Conservation (phyloP, 305 asterid genomes). For the Salvia sclarea region DNA sequence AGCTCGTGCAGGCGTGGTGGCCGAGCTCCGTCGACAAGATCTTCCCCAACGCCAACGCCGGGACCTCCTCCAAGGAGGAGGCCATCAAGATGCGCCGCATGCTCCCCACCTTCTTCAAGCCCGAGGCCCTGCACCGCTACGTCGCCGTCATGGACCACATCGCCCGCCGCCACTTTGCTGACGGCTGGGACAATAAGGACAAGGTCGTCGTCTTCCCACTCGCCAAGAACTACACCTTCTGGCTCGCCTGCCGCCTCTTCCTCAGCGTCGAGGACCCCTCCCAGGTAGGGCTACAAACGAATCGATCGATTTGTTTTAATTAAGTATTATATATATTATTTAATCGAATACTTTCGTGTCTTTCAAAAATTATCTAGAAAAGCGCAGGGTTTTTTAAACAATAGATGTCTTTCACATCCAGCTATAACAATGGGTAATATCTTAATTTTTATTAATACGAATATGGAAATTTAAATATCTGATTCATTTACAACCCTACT, state of each 20-base stretch:
- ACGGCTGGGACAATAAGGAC: slow-evolving; percentile 40
- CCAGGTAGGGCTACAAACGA: slow-evolving; percentile 37
- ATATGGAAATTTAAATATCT: too few species aligned
- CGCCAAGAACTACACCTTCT: slow-evolving; percentile 45
- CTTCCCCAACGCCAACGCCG: slow-evolving; percentile 39
- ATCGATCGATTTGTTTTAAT: too few species aligned
- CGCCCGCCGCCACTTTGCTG: slow-evolving; percentile 41
- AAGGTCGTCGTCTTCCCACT: slow-evolving; percentile 38
- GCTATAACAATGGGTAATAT: too few species aligned
- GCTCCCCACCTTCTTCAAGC: slow-evolving; percentile 52
- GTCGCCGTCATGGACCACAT: slow-evolving; percentile 46
- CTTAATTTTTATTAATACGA: too few species aligned
- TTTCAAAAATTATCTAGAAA: too few species aligned
- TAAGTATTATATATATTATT: too few species aligned
- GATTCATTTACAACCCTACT: too few species aligned
- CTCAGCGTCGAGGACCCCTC: slow-evolving; percentile 44
- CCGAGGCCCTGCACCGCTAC: slow-evolving; percentile 48
- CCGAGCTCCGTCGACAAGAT: slow-evolving; percentile 43
- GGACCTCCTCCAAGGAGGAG: slow-evolving; percentile 41
- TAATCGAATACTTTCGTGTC: too few species aligned
- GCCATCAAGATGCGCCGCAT: slow-evolving; percentile 47
- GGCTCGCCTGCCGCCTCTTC: slow-evolving; percentile 47
- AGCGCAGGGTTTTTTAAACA: too few species aligned
- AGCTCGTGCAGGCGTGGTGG: slow-evolving; percentile 53
- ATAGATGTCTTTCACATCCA: too few species aligned